Evolutionary conservation across 2,329 filamentous ascomycete genomes (phyloP).

Genomic region (Neofusicoccum umdonicola): DNA sequence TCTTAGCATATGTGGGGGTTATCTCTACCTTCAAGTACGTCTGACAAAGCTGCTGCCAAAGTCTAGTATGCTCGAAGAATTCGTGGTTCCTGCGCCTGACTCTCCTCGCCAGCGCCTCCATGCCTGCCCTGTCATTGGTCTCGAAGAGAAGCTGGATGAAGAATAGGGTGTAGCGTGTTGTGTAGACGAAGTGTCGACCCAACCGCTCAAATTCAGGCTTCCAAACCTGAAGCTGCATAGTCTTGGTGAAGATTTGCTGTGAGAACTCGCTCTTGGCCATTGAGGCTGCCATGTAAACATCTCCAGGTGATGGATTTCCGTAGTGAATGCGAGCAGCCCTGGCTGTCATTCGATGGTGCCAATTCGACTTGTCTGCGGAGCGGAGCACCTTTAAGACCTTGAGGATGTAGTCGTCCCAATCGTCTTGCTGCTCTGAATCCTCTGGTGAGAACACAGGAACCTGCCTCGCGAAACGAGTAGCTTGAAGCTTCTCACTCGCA

Average conservation of each 20-base stretch:
- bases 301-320: constrained; percentile 49
- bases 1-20: constrained; percentile 21
- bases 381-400: constrained; percentile 60
- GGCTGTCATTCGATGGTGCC: constrained; percentile 89
- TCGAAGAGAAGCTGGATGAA: constrained; percentile 73
- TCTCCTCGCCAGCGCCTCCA: constrained; percentile 75
- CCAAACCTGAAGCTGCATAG: constrained; percentile 93
- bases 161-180: constrained; percentile 79
- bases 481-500: constrained; percentile 50
- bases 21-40: constrained; percentile 53
- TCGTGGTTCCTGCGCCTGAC: constrained; percentile 80
- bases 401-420: constrained; percentile 62
- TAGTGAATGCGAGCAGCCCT: constrained; percentile 65
- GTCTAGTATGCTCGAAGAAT: constrained; percentile 60
- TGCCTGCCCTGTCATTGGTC: constrained; percentile 69
- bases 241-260: constrained; percentile 86
- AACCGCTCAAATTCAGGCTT: constrained; percentile 83
- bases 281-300: constrained; percentile 49
- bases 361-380: constrained; percentile 82
- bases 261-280: constrained; percentile 77
- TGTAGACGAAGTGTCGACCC: constrained; percentile 89
- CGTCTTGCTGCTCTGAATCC: constrained; percentile 42
- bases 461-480: constrained; percentile 56
- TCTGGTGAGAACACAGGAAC: constrained; percentile 33
- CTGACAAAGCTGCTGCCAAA: constrained; percentile 62